phyloP scores from a whole-genome alignment of 306 rosid species.

The Trichosanthes cucumerina region DNA sequence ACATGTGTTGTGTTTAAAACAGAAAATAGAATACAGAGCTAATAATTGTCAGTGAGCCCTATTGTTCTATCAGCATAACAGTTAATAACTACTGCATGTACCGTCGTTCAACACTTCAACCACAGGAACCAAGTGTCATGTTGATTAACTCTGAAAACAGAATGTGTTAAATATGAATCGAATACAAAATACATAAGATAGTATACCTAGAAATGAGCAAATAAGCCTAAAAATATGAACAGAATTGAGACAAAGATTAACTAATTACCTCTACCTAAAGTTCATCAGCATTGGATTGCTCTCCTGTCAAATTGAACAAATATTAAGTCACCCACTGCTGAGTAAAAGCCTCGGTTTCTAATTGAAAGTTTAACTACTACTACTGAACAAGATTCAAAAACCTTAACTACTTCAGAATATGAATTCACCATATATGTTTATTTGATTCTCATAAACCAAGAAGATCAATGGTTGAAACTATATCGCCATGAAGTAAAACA shows the following conservation, averaged over 20 bases:
- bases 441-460: not conserved
- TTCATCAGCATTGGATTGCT: constrained; percentile 19
- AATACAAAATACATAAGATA: not conserved
- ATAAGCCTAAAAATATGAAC: not conserved
- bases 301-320: constrained; percentile 17
- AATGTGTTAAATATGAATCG: not conserved
- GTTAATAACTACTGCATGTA: not conserved
- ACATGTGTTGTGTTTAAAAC: not conserved
- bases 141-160: not conserved
- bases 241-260: not conserved
- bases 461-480: not conserved
- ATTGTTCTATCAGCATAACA: not conserved
- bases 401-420: not conserved
- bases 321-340: not conserved
- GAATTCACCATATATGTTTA: not conserved
- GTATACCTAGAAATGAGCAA: not conserved
- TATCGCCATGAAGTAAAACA: not conserved
- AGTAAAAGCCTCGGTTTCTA: not conserved
- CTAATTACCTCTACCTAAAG: constrained; percentile 19
- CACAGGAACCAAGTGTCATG: not conserved
- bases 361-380: not conserved
- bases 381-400: not conserved
- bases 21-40: not conserved
- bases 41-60: not conserved
- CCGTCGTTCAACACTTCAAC: not conserved